Evolutionary conservation across 257 asterid genomes (phyloP).

Genomic region (Solanum rostratum): DNA sequence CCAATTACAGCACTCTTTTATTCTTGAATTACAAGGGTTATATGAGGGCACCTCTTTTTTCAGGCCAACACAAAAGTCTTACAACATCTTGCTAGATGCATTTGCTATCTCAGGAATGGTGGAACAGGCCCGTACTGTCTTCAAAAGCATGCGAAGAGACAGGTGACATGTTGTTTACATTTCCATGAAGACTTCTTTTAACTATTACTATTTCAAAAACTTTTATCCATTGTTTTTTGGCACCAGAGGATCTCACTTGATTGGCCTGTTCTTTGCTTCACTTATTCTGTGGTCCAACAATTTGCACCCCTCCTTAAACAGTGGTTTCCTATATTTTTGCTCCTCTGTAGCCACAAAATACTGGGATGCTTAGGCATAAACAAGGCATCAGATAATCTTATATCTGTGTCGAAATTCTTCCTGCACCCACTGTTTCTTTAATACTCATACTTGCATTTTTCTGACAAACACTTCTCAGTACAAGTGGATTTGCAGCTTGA

Average conservation of each 20-base stretch:
- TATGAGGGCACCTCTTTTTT: neutral
- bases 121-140: slow-evolving; percentile 76
- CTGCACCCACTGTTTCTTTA: neutral
- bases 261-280: neutral
- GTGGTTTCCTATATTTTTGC: neutral
- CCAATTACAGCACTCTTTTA: neutral
- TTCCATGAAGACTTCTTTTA: neutral
- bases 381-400: neutral
- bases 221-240: neutral
- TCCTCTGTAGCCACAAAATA: neutral
- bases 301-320: neutral
- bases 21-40: neutral
- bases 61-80: slow-evolving; percentile 94
- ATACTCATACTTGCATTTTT: neutral
- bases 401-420: neutral
- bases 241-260: neutral
- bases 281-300: neutral
- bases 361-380: neutral
- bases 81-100: slow-evolving; percentile 92
- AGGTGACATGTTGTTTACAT: slow-evolving; percentile 25
- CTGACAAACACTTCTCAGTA: neutral
- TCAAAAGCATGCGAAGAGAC: slow-evolving; percentile 98
- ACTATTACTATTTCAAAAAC: neutral
- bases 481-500: neutral
- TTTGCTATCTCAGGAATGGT: slow-evolving; percentile 99